These are phyloP conservation scores for Clathrospora elynae DNA, from an alignment of 2,329 filamentous ascomycete species.

Conservation along the genomic window DNA sequence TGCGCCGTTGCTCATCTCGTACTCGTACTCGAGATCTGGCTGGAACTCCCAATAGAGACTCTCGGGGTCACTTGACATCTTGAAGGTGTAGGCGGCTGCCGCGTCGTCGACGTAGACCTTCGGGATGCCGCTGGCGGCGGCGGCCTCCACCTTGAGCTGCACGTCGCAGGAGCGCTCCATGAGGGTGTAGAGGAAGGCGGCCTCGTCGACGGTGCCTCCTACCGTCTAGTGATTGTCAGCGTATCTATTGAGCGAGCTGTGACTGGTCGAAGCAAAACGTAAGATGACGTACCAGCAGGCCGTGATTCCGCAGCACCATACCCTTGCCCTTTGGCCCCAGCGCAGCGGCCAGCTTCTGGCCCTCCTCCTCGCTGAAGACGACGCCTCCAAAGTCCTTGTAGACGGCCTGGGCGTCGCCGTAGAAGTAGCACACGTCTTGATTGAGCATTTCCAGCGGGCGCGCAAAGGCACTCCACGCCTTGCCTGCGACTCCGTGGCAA, in stretches of 20 bases:
- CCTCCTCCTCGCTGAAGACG: slow-evolving; percentile 67
- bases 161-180: slow-evolving; percentile 72
- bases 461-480: slow-evolving; percentile 70
- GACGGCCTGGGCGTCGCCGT: slow-evolving; percentile 66
- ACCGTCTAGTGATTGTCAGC: no score
- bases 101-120: slow-evolving; percentile 63
- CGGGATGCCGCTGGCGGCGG: slow-evolving; percentile 58
- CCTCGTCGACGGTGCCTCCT: slow-evolving; percentile 74
- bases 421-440: slow-evolving; percentile 69
- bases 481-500: slow-evolving; percentile 68
- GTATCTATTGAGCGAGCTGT: no score
- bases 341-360: slow-evolving; percentile 65
- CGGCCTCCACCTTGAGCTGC: slow-evolving; percentile 71
- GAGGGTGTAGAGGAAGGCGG: slow-evolving; percentile 70
- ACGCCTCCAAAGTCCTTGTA: slow-evolving; percentile 69
- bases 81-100: slow-evolving; percentile 60
- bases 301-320: slow-evolving; percentile 72
- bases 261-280: no score
- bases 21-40: slow-evolving; percentile 57
- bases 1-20: slow-evolving; percentile 33
- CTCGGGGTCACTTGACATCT: slow-evolving; percentile 55
- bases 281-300: slow-evolving; percentile 60
- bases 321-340: slow-evolving; percentile 67
- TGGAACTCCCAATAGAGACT: slow-evolving; percentile 59
- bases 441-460: slow-evolving; percentile 71